Conservation (phyloP, 1,139 yeast genomes). For the Suhomyces panamericanus region DNA sequence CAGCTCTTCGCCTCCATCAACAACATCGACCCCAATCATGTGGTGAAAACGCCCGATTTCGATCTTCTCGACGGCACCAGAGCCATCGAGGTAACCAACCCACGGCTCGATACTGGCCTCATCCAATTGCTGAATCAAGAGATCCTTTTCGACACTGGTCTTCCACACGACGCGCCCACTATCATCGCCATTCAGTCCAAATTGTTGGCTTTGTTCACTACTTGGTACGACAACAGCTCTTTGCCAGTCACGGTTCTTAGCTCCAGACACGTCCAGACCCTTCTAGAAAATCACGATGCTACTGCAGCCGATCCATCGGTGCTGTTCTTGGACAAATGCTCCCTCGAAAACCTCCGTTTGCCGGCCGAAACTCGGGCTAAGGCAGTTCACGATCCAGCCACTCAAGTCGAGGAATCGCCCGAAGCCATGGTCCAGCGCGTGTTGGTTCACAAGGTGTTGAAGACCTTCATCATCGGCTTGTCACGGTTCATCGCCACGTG, state of each 20-base stretch:
- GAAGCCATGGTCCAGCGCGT: conserved; percentile 17
- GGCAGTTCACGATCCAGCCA: conserved; percentile 1
- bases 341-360: conserved; percentile 11
- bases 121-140: conserved; percentile 46
- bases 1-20: conserved; percentile 33
- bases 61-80: conserved; percentile 72
- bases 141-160: conserved; percentile 34
- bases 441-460: conserved; percentile 50
- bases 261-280: conserved; percentile 60
- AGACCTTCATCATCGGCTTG: conserved; percentile 49
- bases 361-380: conserved; percentile 5
- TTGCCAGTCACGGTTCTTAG: conserved; percentile 64
- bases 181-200: conserved; percentile 50
- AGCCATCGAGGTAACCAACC: conserved; percentile 65
- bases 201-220: conserved; percentile 42
- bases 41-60: conserved; percentile 55
- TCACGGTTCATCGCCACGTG: conserved; percentile 54
- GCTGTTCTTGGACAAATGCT: conserved; percentile 10
- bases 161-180: conserved; percentile 33
- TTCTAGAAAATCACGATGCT: conserved; percentile 26
- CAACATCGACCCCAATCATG: conserved; percentile 36
- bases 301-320: conserved; percentile 21
- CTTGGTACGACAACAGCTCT: conserved; percentile 65
- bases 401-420: neutral
- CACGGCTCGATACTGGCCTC: conserved; percentile 63